phyloP scores from a whole-genome alignment of 2,329 filamentous ascomycete genomes.

The Trichoderma cornu-damae region DNA sequence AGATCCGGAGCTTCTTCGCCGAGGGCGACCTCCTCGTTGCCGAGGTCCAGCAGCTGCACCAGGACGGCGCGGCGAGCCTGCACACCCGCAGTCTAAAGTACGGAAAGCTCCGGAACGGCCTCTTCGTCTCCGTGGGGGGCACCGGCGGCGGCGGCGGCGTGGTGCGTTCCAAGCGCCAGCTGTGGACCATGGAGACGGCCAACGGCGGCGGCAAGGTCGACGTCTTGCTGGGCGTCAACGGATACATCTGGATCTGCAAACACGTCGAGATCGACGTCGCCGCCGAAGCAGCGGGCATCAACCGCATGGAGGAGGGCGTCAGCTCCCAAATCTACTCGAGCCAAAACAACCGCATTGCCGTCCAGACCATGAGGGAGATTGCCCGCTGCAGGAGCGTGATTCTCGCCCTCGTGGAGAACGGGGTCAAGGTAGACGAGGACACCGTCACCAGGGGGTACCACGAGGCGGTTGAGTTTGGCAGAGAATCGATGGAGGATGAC shows the following conservation, averaged over 20 bases:
- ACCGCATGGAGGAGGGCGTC: slow-evolving; percentile 80
- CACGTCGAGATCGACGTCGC: slow-evolving; percentile 61
- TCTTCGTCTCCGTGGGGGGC: slow-evolving; percentile 78
- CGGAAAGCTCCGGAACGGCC: slow-evolving; percentile 89
- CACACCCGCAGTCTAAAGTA: slow-evolving; percentile 91
- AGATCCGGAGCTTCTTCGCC: slow-evolving; percentile 94
- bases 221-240: slow-evolving; percentile 88
- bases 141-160: slow-evolving; percentile 83
- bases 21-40: slow-evolving; percentile 92
- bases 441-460: slow-evolving; percentile 79
- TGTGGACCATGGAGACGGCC: slow-evolving; percentile 68
- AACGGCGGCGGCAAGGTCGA: slow-evolving; percentile 64
- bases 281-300: slow-evolving; percentile 57
- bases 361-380: slow-evolving; percentile 80
- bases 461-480: slow-evolving; percentile 69
- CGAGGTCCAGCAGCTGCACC: slow-evolving; percentile 85
- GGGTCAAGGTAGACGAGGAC: slow-evolving; percentile 82
- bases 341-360: slow-evolving; percentile 81
- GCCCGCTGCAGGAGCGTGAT: slow-evolving; percentile 77
- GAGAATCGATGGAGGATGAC: slow-evolving; percentile 55
- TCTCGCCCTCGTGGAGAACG: slow-evolving; percentile 73
- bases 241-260: slow-evolving; percentile 92
- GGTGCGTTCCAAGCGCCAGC: slow-evolving; percentile 75
- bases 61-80: slow-evolving; percentile 78
- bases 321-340: slow-evolving; percentile 86